These are phyloP conservation scores for Austropuccinia psidii DNA, from an alignment of 1,284 basidiomycete genomes.

Conservation along the genomic window DNA sequence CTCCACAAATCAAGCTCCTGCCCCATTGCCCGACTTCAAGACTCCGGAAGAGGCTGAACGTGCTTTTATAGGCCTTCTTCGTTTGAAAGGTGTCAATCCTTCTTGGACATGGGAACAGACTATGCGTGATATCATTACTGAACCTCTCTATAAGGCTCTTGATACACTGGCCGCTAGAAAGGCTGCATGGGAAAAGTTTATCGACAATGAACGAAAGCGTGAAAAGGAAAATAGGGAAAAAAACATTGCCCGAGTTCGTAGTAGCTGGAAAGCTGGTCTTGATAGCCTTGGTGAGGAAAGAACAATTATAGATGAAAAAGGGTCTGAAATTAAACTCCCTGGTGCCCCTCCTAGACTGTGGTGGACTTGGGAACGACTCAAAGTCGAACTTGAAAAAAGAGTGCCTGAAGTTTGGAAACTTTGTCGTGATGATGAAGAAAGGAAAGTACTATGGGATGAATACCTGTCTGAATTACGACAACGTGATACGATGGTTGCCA, in stretches of 20 bases:
- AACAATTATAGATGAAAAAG: constrained; percentile 34
- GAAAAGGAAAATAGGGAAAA: constrained; percentile 41
- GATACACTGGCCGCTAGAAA: constrained; percentile 92
- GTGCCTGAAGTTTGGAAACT: constrained; percentile 62
- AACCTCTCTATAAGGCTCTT: constrained; percentile 90
- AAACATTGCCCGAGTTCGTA: constrained; percentile 39
- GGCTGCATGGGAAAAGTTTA: constrained; percentile 56
- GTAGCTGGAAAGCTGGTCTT: constrained; percentile 40
- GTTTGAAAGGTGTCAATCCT: constrained; percentile 77
- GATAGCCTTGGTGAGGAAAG: constrained; percentile 40
- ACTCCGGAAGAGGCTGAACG: constrained; percentile 83
- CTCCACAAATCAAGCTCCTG: constrained; percentile 50
- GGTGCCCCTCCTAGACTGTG: constrained; percentile 43
- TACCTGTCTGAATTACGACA: constrained; percentile 73
- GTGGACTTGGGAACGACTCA: constrained; percentile 45
- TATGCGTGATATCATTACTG: constrained; percentile 94
- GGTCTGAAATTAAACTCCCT: constrained; percentile 39
- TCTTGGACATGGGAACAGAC: constrained; percentile 97
- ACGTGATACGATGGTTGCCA: constrained; percentile 65
- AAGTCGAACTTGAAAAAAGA: constrained; percentile 38
- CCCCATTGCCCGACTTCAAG: constrained; percentile 76
- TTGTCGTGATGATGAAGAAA: constrained; percentile 69
- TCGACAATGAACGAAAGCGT: constrained; percentile 42
- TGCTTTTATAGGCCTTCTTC: constrained; percentile 81
- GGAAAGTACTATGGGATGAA: constrained; percentile 77